phyloP scores from a whole-genome alignment of 192 early-diverging fungal genomes.

The Mortierella claussenii region DNA sequence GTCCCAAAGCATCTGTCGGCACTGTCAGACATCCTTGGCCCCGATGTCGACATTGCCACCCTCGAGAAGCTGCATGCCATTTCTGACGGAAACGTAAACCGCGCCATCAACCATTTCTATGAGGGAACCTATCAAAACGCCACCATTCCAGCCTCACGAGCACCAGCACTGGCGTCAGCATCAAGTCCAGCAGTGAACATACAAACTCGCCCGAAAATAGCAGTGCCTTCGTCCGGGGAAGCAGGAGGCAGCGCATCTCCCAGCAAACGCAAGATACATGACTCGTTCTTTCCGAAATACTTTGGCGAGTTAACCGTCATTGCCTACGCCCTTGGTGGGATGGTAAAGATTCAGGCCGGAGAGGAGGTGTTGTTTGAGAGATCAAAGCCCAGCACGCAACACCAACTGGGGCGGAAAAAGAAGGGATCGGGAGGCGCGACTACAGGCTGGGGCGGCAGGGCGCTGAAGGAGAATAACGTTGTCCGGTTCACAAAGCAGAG shows the following conservation, averaged over 20 bases:
- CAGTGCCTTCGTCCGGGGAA: conserved; percentile 4
- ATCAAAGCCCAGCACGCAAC: conserved; percentile 20
- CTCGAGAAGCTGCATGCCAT: conserved; percentile 48
- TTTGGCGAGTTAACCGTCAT: conserved; percentile 30
- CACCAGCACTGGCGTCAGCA: not conserved
- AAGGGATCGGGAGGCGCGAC: conserved; percentile 23
- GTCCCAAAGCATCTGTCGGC: conserved; percentile 35
- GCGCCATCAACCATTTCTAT: conserved; percentile 56
- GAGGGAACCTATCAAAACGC: conserved; percentile 33
- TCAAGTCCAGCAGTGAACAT: not conserved
- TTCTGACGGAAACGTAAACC: conserved; percentile 53
- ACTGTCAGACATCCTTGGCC: conserved; percentile 39
- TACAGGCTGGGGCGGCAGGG: conserved; percentile 29
- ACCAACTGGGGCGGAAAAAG: conserved; percentile 28
- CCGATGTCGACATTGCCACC: conserved; percentile 38
- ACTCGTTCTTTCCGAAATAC: conserved; percentile 27
- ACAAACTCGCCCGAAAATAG: conserved; percentile 18
- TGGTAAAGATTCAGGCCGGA: conserved; percentile 51
- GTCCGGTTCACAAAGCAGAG: conserved; percentile 56
- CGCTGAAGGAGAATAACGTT: conserved; percentile 53
- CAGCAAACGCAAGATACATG: conserved; percentile 16
- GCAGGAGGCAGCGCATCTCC: conserved; percentile 5
- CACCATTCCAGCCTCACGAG: conserved; percentile 1
- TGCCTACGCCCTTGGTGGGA: conserved; percentile 59
- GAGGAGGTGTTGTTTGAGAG: conserved; percentile 50